Percentiles rank a stretch among this genome's conserved stretches.
Conservation (phyloP, 306 rosid genomes). For the Corylus heterophylla region DNA sequence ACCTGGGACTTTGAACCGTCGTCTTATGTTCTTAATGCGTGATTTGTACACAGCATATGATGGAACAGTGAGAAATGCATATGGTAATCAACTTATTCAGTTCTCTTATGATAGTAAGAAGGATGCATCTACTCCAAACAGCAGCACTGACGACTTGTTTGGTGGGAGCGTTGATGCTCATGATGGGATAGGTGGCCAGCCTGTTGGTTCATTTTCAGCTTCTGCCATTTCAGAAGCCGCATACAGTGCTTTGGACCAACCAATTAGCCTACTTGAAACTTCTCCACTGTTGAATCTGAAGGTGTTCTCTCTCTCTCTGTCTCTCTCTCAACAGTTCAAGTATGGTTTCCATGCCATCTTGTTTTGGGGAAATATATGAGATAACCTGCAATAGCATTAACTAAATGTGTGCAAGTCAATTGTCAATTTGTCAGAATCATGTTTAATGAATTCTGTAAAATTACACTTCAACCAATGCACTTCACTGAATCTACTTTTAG, state of each 20-base stretch:
- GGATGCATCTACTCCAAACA: conserved; percentile 25
- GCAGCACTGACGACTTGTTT: conserved; percentile 3
- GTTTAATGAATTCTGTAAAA: not conserved
- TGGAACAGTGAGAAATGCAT: conserved; percentile 87
- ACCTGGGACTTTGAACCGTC: conserved; percentile 85
- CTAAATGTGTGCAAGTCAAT: not conserved
- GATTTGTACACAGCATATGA: conserved; percentile 78
- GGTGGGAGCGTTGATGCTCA: conserved; percentile 20
- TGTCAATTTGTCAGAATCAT: not conserved
- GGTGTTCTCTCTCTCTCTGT: conserved; percentile 33
- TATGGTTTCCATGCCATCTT: not conserved
- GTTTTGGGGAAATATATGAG: not conserved
- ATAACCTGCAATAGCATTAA: not conserved
- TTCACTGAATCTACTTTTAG: not conserved
- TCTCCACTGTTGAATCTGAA: conserved; percentile 91
- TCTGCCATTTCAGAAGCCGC: conserved; percentile 98
- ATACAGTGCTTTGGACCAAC: conserved; percentile 95
- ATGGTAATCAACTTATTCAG: conserved; percentile 80
- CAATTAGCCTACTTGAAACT: conserved; percentile 85
- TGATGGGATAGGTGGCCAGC: conserved; percentile 57
- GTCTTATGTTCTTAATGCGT: conserved; percentile 88
- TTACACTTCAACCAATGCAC: not conserved
- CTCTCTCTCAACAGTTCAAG: not conserved
- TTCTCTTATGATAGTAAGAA: conserved; percentile 51
- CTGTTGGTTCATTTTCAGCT: conserved; percentile 90